Evolutionary conservation across 352 stramenopile species (phyloP).

Genomic region (Phytophthora foliorum): DNA sequence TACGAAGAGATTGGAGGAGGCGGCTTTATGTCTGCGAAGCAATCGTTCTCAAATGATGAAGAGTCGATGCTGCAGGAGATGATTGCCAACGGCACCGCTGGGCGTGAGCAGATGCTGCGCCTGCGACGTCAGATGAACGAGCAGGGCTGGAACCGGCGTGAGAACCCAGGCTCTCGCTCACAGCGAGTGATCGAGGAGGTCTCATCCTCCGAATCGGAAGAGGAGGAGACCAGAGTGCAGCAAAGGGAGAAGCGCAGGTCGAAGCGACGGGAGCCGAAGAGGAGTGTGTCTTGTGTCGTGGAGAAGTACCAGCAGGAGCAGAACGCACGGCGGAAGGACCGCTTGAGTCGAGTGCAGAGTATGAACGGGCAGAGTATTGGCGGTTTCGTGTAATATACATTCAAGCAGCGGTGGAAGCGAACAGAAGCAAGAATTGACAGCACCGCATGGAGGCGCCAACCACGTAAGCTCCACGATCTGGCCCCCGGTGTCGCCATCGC

Average conservation of each 20-base stretch:
- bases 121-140: slow-evolving; percentile 74
- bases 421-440: slow-evolving; percentile 22
- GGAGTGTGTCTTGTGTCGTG: slow-evolving; percentile 46
- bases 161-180: slow-evolving; percentile 45
- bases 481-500: slow-evolving; percentile 13
- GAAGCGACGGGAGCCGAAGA: slow-evolving; percentile 39
- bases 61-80: slow-evolving; percentile 83
- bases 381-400: slow-evolving; percentile 65
- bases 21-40: slow-evolving; percentile 69
- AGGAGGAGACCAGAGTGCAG: slow-evolving; percentile 41
- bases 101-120: slow-evolving; percentile 73
- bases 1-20: slow-evolving; percentile 52
- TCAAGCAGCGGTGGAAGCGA: slow-evolving; percentile 20
- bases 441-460: slow-evolving; percentile 11
- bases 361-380: slow-evolving; percentile 45
- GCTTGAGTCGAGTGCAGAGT: slow-evolving; percentile 51
- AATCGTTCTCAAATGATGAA: slow-evolving; percentile 73
- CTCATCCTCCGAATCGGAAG: slow-evolving; percentile 65
- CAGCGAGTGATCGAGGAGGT: slow-evolving; percentile 44
- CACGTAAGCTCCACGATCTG: slow-evolving; percentile 3
- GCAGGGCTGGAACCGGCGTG: slow-evolving; percentile 64
- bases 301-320: slow-evolving; percentile 67
- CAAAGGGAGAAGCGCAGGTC: slow-evolving; percentile 38
- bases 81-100: slow-evolving; percentile 80
- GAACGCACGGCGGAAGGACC: slow-evolving; percentile 62